Base-by-base conservation (phyloP, 129 eudicot genomes). In the Arctium minus region DNA sequence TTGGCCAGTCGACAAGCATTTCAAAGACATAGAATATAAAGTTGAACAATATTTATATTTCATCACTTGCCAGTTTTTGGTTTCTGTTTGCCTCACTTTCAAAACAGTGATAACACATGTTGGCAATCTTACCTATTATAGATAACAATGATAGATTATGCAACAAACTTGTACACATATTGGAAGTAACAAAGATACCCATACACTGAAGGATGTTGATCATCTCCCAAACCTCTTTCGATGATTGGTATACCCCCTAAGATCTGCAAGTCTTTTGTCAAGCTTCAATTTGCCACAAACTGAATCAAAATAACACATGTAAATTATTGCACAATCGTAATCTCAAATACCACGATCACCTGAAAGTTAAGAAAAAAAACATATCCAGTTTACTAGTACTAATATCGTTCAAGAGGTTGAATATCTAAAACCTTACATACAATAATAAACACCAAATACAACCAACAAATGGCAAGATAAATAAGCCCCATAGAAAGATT, bases 171-270 rank as follows among this genome's bases (percentile, higher is more conserved):
- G 46, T 38, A 73, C 44, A 68, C 73, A 68, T 40, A 75, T 30
- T 27, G 38, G 56, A 72, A 85, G 18, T 32, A 74, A 56, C 33
- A 35, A n/a, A n/a, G n/a, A n/a, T n/a, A n/a, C n/a, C n/a, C n/a
- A 67, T 92, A 95, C 99, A 97, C 97, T 83, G 99, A 93, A 87
- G 97, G 94, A 84, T 96, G 99, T 92, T 96, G 97, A 86, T 96
- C 99, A 81, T 96, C 99, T 80, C 99, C 99, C 75, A 96, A 88
- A 74, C 97, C 97, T 96, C 87, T 96, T 83, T 93, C 97, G 81
- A 91, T 56, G 53, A 96, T 81, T 5, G 97, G 37, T 12, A 35
- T 80, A 82, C 94, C 97, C 40, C 99, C 99, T n/a, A 75, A 96
- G 97, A 89, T 91, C 92, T 31, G 86, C 83, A 62, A 96, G 95